Base-by-base conservation (phyloP, 108 stramenopile species). In the Parietichytrium sp. region DNA sequence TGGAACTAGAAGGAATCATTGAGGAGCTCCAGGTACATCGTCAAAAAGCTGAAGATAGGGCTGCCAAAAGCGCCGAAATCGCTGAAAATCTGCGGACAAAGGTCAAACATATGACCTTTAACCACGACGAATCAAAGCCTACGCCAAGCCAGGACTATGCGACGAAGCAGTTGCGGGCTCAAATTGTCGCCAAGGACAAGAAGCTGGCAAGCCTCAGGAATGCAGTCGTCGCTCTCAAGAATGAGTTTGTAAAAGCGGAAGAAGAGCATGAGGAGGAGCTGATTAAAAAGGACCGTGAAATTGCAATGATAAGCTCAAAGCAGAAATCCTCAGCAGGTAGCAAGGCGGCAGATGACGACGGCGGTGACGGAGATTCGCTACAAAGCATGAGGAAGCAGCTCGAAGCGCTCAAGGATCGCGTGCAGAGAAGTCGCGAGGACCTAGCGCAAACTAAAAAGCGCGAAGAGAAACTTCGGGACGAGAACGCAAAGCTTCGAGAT, bases 181-280 rank as follows among this genome's bases (percentile, higher is more conserved):
- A 31, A 51, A 36, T 85, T 6, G 29, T 15, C 13, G 55, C 26
- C 0, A 85, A 82, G 47, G 85, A 85, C 3, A 55, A 79, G 0
- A 85, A 82, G 38, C 42, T 85, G 0, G 31, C 23, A 25, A 81
- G 54, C 54, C 81, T 81, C 27, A 80, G 84, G 23, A 31, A 16
- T 15, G 54, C 82, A 26, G 72, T 85, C n/a, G 54, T 85, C 18
- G 26, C 79, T 4, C 78, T 85, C n/a, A 85, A 85, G 45, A 55
- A 82, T 4, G 85, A 85, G 82, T 85, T 85, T 54, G 48, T 85
- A 45, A 79, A 79, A 29, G 78, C 78, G 23, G 48, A 49, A 2
- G 78, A 79, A 49, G 78, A 79, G 78, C 78, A 49, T 16, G 78
- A 79, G 49, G 25, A 48, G 10, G 78, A 48, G 4, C 3, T 79